Evolutionary conservation across 345 rosid genomes (phyloP).

Genomic region (Eucalyptus erythrocorys): DNA sequence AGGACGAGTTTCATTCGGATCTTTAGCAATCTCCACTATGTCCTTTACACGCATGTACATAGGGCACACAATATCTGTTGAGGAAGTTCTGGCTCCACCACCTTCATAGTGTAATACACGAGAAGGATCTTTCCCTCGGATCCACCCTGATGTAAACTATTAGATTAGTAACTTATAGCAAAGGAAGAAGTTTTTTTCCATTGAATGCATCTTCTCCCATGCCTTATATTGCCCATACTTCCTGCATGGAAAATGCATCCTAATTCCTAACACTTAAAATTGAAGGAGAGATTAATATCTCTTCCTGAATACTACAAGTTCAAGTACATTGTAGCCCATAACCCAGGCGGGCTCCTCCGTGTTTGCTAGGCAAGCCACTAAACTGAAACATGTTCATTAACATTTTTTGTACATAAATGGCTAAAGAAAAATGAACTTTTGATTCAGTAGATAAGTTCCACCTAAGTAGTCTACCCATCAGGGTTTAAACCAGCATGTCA

Average conservation of each 20-base stretch:
- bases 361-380: background rate
- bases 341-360: background rate
- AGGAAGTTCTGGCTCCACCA: slow-evolving; percentile 85
- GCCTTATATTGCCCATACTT: background rate
- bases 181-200: background rate
- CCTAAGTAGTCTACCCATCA: background rate
- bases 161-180: background rate
- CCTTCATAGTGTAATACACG: slow-evolving; percentile 92
- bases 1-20: slow-evolving; percentile 77
- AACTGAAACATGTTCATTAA: background rate
- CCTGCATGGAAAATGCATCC: background rate
- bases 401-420: background rate
- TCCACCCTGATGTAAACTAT: slow-evolving; percentile 55
- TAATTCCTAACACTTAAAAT: background rate
- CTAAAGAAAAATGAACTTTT: background rate
- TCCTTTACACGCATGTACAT: slow-evolving; percentile 99
- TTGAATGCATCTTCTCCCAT: background rate
- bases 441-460: background rate
- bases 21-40: slow-evolving; percentile 89
- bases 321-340: background rate
- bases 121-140: slow-evolving; percentile 74
- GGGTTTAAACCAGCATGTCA: background rate
- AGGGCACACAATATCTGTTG: slow-evolving; percentile 93
- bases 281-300: background rate
- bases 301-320: background rate